These are phyloP conservation scores for Talinum fruticosum DNA, from an alignment of 148 eudicot species.

Conservation along the genomic window DNA sequence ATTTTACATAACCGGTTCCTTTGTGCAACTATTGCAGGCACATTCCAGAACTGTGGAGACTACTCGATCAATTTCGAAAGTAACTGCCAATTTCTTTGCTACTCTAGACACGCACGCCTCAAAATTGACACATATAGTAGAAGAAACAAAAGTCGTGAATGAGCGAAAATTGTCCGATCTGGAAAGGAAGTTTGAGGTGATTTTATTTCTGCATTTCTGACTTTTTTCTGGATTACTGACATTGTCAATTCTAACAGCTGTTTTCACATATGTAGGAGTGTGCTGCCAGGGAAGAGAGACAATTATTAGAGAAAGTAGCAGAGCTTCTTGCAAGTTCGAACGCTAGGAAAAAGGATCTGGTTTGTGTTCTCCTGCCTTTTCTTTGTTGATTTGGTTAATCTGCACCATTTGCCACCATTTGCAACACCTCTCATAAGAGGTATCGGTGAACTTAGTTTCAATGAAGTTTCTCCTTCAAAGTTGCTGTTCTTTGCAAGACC, in stretches of 20 bases:
- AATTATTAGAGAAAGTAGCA: conserved; percentile 82
- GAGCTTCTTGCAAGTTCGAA: conserved; percentile 93
- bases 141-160: conserved; percentile 70
- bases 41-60: conserved; percentile 81
- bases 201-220: conserved; percentile 4
- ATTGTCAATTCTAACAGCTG: conserved; percentile 7
- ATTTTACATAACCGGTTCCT: background rate
- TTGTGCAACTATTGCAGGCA: conserved; percentile 49
- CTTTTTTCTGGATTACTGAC: conserved; percentile 12
- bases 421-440: too few species aligned
- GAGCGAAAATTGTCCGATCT: conserved; percentile 76
- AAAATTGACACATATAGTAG: conserved; percentile 68
- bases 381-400: conserved; percentile 1
- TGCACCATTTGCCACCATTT: too few species aligned
- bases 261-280: conserved; percentile 51
- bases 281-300: conserved; percentile 84
- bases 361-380: conserved; percentile 26
- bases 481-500: too few species aligned
- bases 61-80: conserved; percentile 75
- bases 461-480: too few species aligned
- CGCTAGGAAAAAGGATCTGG: conserved; percentile 90
- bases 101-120: conserved; percentile 80
- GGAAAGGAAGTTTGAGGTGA: conserved; percentile 89
- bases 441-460: too few species aligned
- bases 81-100: conserved; percentile 60